Conservation (phyloP, 2,329 filamentous ascomycete genomes). For the Hymenoscyphus albidus region DNA sequence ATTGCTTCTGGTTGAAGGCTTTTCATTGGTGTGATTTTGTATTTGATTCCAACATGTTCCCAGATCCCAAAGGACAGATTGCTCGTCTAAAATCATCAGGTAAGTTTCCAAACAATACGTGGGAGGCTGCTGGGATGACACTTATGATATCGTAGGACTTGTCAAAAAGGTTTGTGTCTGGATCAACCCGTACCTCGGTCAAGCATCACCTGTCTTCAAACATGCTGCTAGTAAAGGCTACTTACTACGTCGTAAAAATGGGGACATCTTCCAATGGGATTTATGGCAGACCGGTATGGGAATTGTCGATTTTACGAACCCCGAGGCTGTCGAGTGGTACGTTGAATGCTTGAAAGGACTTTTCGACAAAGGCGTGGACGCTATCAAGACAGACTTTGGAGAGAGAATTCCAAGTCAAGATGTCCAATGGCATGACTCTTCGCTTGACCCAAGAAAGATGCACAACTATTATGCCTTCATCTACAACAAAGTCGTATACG, state of each 20-base stretch:
- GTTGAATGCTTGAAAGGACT: slow-evolving; percentile 47
- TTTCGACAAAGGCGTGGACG: slow-evolving; percentile 56
- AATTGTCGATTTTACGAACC: slow-evolving; percentile 61
- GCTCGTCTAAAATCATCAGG: slow-evolving; percentile 47
- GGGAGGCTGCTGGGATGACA: background rate
- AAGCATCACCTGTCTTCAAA: slow-evolving; percentile 55
- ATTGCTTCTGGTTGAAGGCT: slow-evolving; percentile 60
- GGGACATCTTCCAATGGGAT: slow-evolving; percentile 61
- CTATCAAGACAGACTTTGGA: slow-evolving; percentile 62
- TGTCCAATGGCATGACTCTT: slow-evolving; percentile 50
- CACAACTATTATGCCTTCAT: slow-evolving; percentile 62
- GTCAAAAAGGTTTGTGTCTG: slow-evolving; percentile 50
- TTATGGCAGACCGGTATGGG: slow-evolving; percentile 63
- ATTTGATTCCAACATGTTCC: slow-evolving; percentile 55
- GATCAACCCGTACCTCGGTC: slow-evolving; percentile 60
- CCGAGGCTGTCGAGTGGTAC: slow-evolving; percentile 54
- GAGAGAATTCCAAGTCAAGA: slow-evolving; percentile 56
- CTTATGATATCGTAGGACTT: slow-evolving; percentile 29
- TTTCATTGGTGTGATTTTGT: slow-evolving; percentile 64
- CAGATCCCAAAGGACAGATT: slow-evolving; percentile 54
- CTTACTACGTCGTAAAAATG: slow-evolving; percentile 55
- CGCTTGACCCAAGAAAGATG: slow-evolving; percentile 51
- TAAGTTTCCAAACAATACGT: slow-evolving; percentile 10
- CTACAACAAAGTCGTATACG: slow-evolving; percentile 58
- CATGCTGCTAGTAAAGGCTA: slow-evolving; percentile 54